phyloP scores from a whole-genome alignment of 2,329 filamentous ascomycete species.

The Myotisia sp. region DNA sequence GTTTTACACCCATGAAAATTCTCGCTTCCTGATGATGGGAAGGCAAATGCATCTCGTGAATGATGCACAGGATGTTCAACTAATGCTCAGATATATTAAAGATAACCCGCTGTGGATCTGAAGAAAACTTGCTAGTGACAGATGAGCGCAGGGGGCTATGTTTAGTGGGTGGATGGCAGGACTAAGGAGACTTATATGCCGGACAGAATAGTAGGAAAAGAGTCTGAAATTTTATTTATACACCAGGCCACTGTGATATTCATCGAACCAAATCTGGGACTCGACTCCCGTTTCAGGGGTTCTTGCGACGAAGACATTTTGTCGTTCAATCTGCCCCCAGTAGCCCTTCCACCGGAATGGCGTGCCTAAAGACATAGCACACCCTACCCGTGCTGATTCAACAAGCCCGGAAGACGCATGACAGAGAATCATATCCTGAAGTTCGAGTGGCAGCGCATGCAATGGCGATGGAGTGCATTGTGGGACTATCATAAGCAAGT shows the following conservation, averaged over 20 bases:
- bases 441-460: conserved; percentile 14
- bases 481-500: conserved; percentile 12
- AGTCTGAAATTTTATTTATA: too few relatives aligned
- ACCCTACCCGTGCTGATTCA: conserved; percentile 14
- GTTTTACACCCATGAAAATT: conserved; percentile 12
- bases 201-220: too few relatives aligned
- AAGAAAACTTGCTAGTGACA: too few relatives aligned
- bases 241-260: conserved; percentile 12
- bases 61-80: conserved; percentile 9
- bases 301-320: conserved; percentile 10
- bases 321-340: conserved; percentile 12
- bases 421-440: conserved; percentile 15
- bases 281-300: conserved; percentile 12
- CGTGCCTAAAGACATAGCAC: conserved; percentile 13
- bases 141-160: too few relatives aligned
- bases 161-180: too few relatives aligned
- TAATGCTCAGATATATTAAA: conserved; percentile 9
- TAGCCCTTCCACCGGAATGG: conserved; percentile 14
- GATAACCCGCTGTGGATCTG: conserved; percentile 8
- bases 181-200: too few relatives aligned
- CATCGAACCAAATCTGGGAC: conserved; percentile 15
- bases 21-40: conserved; percentile 7
- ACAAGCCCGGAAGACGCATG: conserved; percentile 13
- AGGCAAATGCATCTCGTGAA: conserved; percentile 11
- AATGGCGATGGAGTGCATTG: conserved; percentile 8